Base-by-base conservation (phyloP, 2,329 filamentous ascomycete species). In the Fusarium sp. region DNA sequence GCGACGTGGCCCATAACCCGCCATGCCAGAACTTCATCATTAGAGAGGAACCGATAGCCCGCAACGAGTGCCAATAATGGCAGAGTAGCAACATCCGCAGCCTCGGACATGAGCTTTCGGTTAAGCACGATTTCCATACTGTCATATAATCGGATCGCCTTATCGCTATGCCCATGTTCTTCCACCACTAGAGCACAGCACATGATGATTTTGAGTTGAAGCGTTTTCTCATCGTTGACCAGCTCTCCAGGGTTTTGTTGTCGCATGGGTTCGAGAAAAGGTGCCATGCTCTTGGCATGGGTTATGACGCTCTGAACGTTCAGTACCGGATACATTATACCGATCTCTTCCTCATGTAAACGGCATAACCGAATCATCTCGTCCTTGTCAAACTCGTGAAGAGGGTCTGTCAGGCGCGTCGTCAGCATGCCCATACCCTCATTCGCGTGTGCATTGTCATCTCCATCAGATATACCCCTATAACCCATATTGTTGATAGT, bases 401-500 rank as follows among this genome's bases (percentile, higher is more conserved):
- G 84, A 0, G 93, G 92, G 72, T 97, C 94, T 82, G 40, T 60
- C 29, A 70, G 53, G 72, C 77, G 71, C 82, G 72, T 28, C n/a
- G 64, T 29, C 9, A 52, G 61, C 35, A 60, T 41, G 7, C 58
- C 51, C 11, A 68, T 24, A 3, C 68, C 69, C 19, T 72, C 69
- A n/a, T 51, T 65, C 22, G 48, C 47, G 6, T 61, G 69, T 22
- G 82, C 82, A 32, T 88, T 87, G n/a, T 90, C 88, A n/a, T 85
- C 79, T 3, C 75, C 79, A 44, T 89, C 88, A 1, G 84, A 84
- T 2, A 86, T 78, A 1, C 82, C 85, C 26, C 87, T 88, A 71
- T 96, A 95, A 5, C 93, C 93, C 91, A 97, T 96, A 58, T 89
- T 93, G 71, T 93, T 90, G 34, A 97, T 82, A 45, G 93, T 96